Evolutionary conservation across 176 grass and related monocot genomes (phyloP).

Genomic region (Echinochloa phyllopogon): DNA sequence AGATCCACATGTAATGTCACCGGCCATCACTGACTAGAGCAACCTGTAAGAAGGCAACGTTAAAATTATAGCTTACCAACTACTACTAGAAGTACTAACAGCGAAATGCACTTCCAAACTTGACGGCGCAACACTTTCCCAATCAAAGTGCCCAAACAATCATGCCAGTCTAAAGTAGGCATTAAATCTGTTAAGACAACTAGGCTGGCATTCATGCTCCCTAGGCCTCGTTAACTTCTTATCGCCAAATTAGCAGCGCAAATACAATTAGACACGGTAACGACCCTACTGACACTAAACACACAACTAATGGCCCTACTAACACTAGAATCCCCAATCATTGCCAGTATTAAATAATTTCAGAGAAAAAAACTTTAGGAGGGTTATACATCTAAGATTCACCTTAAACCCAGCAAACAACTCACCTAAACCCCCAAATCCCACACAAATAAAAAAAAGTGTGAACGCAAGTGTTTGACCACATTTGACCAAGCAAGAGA

Average conservation of each 20-base stretch:
- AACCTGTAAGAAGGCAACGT: constrained; percentile 42
- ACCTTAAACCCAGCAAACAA: constrained; percentile 27
- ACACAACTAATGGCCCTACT: background rate
- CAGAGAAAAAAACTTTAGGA: background rate
- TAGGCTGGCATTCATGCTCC: background rate
- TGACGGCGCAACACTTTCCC: background rate
- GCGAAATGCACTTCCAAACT: constrained; percentile 21
- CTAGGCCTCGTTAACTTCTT: constrained; percentile 3
- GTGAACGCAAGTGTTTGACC: constrained; percentile 31
- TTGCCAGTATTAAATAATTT: constrained; percentile 15
- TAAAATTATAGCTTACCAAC: background rate
- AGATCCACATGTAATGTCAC: constrained; percentile 75
- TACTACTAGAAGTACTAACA: background rate
- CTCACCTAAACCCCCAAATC: constrained; percentile 10
- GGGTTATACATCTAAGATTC: constrained; percentile 33
- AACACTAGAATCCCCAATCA: constrained; percentile 23
- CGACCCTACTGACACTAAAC: constrained; percentile 9
- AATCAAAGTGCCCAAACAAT: background rate
- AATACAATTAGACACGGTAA: constrained; percentile 15
- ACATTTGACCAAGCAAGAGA: constrained; percentile 31
- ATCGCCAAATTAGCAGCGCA: constrained; percentile 17
- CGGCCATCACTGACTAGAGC: constrained; percentile 59
- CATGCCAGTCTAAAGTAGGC: background rate
- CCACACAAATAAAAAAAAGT: background rate
- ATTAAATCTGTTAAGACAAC: constrained; percentile 23